Conservation (phyloP, 192 early-diverging fungal genomes). For the Dispira parvispora region DNA sequence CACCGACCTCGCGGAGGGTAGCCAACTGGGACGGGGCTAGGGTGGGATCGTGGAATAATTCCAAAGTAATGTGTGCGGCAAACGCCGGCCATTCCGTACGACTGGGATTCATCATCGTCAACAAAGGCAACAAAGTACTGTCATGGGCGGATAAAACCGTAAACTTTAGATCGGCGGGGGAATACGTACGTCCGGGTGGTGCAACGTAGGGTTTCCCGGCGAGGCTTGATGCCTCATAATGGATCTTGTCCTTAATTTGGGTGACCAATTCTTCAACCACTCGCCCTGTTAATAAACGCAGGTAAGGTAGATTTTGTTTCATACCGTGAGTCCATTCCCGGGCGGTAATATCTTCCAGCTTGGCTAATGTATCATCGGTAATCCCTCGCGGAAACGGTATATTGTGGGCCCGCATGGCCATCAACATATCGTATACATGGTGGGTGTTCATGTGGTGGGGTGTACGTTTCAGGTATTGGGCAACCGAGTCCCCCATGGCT, state of each 20-base stretch:
- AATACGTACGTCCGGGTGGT: neutral
- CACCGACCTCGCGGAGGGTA: neutral
- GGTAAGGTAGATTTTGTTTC: neutral
- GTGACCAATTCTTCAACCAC: neutral
- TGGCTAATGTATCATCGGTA: constrained; percentile 11
- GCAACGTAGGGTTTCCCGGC: neutral
- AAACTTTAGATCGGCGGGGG: neutral
- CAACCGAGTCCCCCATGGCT: constrained; percentile 14
- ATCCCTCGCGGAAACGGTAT: constrained; percentile 16
- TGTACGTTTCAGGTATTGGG: constrained; percentile 11
- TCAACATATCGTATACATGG: constrained; percentile 21
- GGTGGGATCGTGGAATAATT: constrained; percentile 18
- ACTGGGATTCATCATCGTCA: constrained; percentile 14
- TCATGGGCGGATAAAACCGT: constrained; percentile 3
- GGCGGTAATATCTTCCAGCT: constrained; percentile 13
- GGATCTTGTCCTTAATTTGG: constrained; percentile 5
- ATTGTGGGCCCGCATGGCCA: constrained; percentile 19
- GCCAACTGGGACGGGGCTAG: neutral
- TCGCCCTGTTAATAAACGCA: neutral
- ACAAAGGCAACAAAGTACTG: neutral
- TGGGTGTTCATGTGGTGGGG: constrained; percentile 18
- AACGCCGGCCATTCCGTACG: constrained; percentile 18
- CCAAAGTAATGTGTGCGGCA: constrained; percentile 22
- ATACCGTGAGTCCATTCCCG: constrained; percentile 18
- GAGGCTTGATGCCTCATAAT: neutral